Evolutionary conservation across 2,329 filamentous ascomycete species (phyloP).

Genomic region (Esteya vermicola): DNA sequence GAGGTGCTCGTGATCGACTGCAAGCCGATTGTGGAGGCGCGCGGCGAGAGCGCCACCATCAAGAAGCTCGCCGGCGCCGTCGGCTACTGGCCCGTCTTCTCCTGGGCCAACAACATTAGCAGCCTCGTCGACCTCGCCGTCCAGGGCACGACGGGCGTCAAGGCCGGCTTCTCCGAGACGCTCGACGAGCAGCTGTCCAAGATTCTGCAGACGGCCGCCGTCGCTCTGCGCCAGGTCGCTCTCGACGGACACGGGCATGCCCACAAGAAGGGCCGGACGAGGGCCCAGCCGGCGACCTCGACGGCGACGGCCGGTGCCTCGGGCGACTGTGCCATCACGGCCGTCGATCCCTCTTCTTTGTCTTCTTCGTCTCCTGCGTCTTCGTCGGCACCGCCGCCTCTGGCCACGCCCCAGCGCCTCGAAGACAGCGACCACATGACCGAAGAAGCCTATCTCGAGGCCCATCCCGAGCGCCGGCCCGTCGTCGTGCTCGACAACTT

Average conservation of each 20-base stretch:
- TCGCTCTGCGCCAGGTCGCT: slow-evolving; percentile 65
- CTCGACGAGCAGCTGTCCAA: slow-evolving; percentile 79
- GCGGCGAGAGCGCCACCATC: slow-evolving; percentile 77
- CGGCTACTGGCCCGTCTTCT: slow-evolving; percentile 86
- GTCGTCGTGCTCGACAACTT: slow-evolving; percentile 90
- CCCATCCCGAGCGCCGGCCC: slow-evolving; percentile 69
- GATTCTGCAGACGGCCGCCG: slow-evolving; percentile 72
- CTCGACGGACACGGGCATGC: slow-evolving; percentile 55
- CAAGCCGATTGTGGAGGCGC: slow-evolving; percentile 81
- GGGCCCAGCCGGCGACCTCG: too few species aligned
- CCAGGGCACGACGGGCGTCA: slow-evolving; percentile 85
- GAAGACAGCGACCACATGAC: too few species aligned
- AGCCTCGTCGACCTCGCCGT: slow-evolving; percentile 86
- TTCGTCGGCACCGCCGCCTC: too few species aligned
- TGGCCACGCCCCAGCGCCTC: too few species aligned
- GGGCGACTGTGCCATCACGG: too few species aligned
- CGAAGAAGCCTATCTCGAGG: slow-evolving; percentile 80
- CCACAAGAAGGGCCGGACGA: too few species aligned
- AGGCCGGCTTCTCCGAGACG: slow-evolving; percentile 87
- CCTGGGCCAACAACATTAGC: slow-evolving; percentile 89
- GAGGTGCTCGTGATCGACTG: slow-evolving; percentile 83
- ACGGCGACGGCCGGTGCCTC: slow-evolving; percentile 25
- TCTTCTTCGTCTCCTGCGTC: too few species aligned
- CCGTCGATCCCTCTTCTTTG: too few species aligned
- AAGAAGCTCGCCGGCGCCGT: slow-evolving; percentile 67